phyloP scores from a whole-genome alignment of 768 basidiomycete genomes.

The Tylopilus felleus region DNA sequence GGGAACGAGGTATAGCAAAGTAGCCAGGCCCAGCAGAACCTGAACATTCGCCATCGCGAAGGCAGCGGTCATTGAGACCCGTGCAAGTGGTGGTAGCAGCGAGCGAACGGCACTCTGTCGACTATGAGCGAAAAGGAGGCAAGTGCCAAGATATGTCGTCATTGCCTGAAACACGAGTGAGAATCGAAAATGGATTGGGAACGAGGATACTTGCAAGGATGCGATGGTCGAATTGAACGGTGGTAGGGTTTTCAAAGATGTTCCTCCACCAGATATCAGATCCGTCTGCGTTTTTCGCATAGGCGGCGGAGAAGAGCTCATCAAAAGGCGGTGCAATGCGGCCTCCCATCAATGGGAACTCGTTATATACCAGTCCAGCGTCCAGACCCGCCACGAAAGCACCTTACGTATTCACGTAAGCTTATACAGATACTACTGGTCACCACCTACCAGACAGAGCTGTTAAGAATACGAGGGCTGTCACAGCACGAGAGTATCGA shows the following conservation, averaged over 20 bases:
- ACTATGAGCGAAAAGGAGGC: slow-evolving; percentile 59
- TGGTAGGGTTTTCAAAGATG: slow-evolving; percentile 94
- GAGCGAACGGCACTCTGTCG: slow-evolving; percentile 45
- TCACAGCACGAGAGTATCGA: slow-evolving; percentile 55
- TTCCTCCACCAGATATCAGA: slow-evolving; percentile 94
- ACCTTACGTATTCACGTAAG: slow-evolving; percentile 45
- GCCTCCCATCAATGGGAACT: slow-evolving; percentile 96
- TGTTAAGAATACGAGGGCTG: slow-evolving; percentile 83
- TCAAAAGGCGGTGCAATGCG: slow-evolving; percentile 73
- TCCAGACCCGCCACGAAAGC: slow-evolving; percentile 98
- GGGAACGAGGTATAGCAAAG: slow-evolving; percentile 89
- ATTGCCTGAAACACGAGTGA: slow-evolving; percentile 55
- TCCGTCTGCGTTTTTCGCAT: slow-evolving; percentile 65
- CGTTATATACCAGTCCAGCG: slow-evolving; percentile 96
- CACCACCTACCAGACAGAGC: slow-evolving; percentile 76
- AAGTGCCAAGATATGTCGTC: slow-evolving; percentile 73
- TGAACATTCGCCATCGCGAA: slow-evolving; percentile 86
- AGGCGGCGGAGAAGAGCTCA: slow-evolving; percentile 77
- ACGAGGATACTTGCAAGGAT: slow-evolving; percentile 60
- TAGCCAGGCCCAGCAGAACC: slow-evolving; percentile 71
- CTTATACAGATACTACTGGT: not conserved
- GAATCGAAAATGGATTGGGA: not conserved
- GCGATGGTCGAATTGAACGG: slow-evolving; percentile 96
- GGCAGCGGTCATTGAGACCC: slow-evolving; percentile 50
- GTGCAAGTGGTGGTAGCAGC: slow-evolving; percentile 58